phyloP scores from a whole-genome alignment of 768 basidiomycete species.

The Suillus fuscotomentosus region DNA sequence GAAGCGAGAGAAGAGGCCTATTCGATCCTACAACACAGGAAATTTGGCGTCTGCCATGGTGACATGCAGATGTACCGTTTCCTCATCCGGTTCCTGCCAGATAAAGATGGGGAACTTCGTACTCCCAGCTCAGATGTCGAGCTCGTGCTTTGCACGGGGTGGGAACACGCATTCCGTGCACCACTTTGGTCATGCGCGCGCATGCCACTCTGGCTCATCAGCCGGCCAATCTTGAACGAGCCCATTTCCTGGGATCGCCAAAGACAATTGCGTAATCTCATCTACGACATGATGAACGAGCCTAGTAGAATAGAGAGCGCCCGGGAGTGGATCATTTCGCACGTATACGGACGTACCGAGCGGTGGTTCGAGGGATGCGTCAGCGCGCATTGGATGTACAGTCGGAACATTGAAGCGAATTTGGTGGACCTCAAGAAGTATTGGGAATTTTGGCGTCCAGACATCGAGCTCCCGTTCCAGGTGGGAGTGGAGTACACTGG shows the following conservation, averaged over 20 bases:
- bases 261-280: slow-evolving; percentile 18
- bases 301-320: slow-evolving; percentile 8
- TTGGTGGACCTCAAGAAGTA: slow-evolving; percentile 20
- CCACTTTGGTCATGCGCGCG: slow-evolving; percentile 33
- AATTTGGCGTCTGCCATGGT: slow-evolving; percentile 26
- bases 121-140: slow-evolving; percentile 14
- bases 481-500: slow-evolving; percentile 9
- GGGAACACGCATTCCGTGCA: slow-evolving; percentile 30
- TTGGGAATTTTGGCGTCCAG: slow-evolving; percentile 25
- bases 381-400: slow-evolving; percentile 26
- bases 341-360: slow-evolving; percentile 27
- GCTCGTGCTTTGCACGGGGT: slow-evolving; percentile 24
- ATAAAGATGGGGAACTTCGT: slow-evolving; percentile 11
- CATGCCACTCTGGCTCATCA: slow-evolving; percentile 26
- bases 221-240: slow-evolving; percentile 17
- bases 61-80: slow-evolving; percentile 33
- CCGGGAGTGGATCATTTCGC: slow-evolving; percentile 28
- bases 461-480: slow-evolving; percentile 19
- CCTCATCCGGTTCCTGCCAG: slow-evolving; percentile 20
- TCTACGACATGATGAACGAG: slow-evolving; percentile 22
- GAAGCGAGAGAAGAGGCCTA: slow-evolving; percentile 23
- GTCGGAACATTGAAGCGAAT: slow-evolving; percentile 21
- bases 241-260: slow-evolving; percentile 23
- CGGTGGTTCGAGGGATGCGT: slow-evolving; percentile 32
- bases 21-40: slow-evolving; percentile 20